phyloP scores from a whole-genome alignment of 1,284 basidiomycete genomes.

The Exobasidium rhododendri region DNA sequence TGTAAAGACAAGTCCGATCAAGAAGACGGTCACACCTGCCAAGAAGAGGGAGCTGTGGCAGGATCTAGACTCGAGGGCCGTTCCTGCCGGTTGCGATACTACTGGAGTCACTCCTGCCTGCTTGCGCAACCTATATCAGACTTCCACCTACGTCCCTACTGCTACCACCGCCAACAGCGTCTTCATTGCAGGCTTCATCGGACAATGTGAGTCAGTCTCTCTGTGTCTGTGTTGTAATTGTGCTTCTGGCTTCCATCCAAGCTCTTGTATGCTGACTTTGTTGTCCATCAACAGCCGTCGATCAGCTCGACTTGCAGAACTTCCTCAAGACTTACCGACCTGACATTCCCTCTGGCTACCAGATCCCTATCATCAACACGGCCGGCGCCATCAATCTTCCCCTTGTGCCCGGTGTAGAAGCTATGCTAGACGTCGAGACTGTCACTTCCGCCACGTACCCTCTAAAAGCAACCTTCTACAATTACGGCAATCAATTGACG shows the following conservation, averaged over 20 bases:
- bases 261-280: too few relatives aligned
- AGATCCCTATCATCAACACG: constrained; percentile 3
- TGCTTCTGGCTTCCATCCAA: too few relatives aligned
- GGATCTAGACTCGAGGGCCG: too few relatives aligned
- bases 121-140: constrained; percentile 14
- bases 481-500: constrained; percentile 14
- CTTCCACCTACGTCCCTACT: constrained; percentile 13
- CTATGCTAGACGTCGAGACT: constrained; percentile 21
- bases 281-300: too few relatives aligned
- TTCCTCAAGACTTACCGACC: constrained; percentile 17
- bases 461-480: neutral
- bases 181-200: constrained; percentile 22
- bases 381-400: constrained; percentile 14
- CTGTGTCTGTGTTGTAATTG: too few relatives aligned
- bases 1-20: neutral
- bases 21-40: neutral
- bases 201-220: constrained; percentile 11
- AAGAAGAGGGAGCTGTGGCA: neutral
- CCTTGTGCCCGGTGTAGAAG: constrained; percentile 16
- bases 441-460: constrained; percentile 11
- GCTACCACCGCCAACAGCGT: constrained; percentile 10
- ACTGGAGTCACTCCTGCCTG: constrained; percentile 18
- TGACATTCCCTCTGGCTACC: constrained; percentile 13
- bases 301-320: constrained; percentile 14
- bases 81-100: constrained; percentile 13